A percentile compares a stretch with the other conserved stretches of the same genome.
phyloP scores from a whole-genome alignment of 2,329 filamentous ascomycete genomes.

The Aspergillus fischeri region DNA sequence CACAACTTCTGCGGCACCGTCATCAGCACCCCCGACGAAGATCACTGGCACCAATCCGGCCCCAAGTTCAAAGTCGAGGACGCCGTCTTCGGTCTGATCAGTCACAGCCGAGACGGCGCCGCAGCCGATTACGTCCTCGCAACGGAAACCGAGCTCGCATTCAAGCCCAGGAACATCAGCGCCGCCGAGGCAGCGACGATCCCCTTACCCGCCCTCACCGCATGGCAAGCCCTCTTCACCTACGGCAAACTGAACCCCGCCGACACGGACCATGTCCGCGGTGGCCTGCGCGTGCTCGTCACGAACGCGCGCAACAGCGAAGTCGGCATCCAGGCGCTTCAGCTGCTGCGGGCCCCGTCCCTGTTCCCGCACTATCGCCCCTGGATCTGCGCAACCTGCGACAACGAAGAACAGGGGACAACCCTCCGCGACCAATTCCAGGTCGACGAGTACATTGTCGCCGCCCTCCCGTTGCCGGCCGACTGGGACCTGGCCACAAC shows the following conservation, averaged over 20 bases:
- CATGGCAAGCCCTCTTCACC: constrained; percentile 40
- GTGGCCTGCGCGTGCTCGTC: constrained; percentile 32
- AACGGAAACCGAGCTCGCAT: constrained; percentile 35
- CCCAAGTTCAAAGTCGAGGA: constrained; percentile 40
- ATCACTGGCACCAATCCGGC: constrained; percentile 26
- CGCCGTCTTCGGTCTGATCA: constrained; percentile 37
- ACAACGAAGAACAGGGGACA: constrained; percentile 20
- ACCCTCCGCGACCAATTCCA: constrained; percentile 25
- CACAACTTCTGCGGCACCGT: constrained; percentile 41
- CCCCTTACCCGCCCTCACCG: constrained; percentile 37
- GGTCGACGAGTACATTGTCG: constrained; percentile 33
- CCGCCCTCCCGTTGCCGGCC: constrained; percentile 19
- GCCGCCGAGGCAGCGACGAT: constrained; percentile 34
- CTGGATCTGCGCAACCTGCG: constrained; percentile 39
- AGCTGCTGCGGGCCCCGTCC: constrained; percentile 32
- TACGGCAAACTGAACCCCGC: constrained; percentile 32
- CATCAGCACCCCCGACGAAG: constrained; percentile 30
- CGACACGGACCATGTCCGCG: constrained; percentile 8
- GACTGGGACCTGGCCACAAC: constrained; percentile 28
- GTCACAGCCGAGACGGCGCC: constrained; percentile 36
- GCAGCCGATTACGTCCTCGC: constrained; percentile 40
- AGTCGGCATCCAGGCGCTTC: constrained; percentile 35
- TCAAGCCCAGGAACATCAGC: constrained; percentile 35
- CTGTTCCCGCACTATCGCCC: constrained; percentile 28
- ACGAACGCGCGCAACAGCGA: constrained; percentile 35